Base-by-base conservation (phyloP, 1,139 yeast genomes). In the Blastobotrys indianensis region DNA sequence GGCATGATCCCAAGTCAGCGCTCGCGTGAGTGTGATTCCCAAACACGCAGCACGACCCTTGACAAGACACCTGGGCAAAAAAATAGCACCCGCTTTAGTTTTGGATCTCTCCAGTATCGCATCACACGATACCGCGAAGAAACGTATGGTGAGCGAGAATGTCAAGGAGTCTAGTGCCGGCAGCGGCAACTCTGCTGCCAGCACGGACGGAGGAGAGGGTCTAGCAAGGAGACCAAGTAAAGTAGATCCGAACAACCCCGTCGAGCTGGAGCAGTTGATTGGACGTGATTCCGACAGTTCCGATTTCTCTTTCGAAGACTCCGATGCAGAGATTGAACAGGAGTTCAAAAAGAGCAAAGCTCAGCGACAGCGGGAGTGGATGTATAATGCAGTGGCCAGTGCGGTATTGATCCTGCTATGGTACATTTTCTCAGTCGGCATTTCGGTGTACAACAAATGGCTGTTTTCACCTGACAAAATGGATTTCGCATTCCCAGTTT, bases 401-500 rank as follows among this genome's bases (percentile, higher is more conserved):
- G 42, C 29, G 12, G 31, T 44, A 10, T 53, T 39, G 33, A 55
- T 58, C 25, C 42, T 54, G 2, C 44, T 50, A 23, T 58, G 79
- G 79, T 74, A 57, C 69, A 72, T 54, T 6, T 65, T 65, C 48
- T 83, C 94, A 11, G 73, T 87, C 50, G 67, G 86, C 11, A 77
- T 90, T 29, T 84, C 95, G n/a, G 72, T 90, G 32, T 92, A 92
- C 69, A 92, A 92, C 70, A 92, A 90, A 66, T 90, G 97, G 97
- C 90, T 92, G 96, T 92, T 90, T 68, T 90, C 94, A 37, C 62
- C 64, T 41, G 74, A 65, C 62, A 86, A 77, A 12, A 70, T 90
- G 50, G 77, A 85, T 58, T 83, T 92, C 61, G 76, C 79, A 41
- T 92, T 79, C 62, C 98, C 98, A 1, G 76, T 92, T 13, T 66